Evolutionary conservation across 2,329 filamentous ascomycete genomes (phyloP).

Genomic region (Pezicula neosporulosa): DNA sequence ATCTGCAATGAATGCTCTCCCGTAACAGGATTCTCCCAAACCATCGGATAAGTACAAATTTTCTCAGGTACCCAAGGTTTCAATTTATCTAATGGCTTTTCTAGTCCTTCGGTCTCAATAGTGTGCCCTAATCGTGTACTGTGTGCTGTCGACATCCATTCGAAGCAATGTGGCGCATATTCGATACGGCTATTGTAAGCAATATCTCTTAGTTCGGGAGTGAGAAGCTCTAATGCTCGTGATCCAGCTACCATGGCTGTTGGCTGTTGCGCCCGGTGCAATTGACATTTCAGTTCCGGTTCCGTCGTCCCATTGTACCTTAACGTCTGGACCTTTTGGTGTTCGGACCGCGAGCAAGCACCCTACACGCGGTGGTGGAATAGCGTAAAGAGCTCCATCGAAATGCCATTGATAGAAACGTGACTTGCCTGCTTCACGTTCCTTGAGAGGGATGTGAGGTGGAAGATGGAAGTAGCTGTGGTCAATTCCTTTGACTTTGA

Average conservation of each 20-base stretch:
- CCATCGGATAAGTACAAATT: slow-evolving; percentile 33
- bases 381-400: slow-evolving; percentile 31
- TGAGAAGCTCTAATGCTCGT: slow-evolving; percentile 20
- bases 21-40: slow-evolving; percentile 33
- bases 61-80: slow-evolving; percentile 27
- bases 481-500: slow-evolving; percentile 35
- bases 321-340: slow-evolving; percentile 26
- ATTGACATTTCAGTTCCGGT: slow-evolving; percentile 30
- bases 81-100: slow-evolving; percentile 28
- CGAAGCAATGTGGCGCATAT: slow-evolving; percentile 33
- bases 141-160: slow-evolving; percentile 33
- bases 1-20: slow-evolving; percentile 26
- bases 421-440: slow-evolving; percentile 29
- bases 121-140: slow-evolving; percentile 30
- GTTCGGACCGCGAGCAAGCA: slow-evolving; percentile 32
- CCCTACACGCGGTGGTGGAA: slow-evolving; percentile 32
- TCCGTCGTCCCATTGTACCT: slow-evolving; percentile 31
- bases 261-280: slow-evolving; percentile 30
- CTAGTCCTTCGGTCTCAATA: slow-evolving; percentile 21
- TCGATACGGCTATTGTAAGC: slow-evolving; percentile 31
- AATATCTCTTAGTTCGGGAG: slow-evolving; percentile 22
- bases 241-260: slow-evolving; percentile 28
- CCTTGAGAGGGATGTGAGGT: slow-evolving; percentile 31
- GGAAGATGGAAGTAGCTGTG: slow-evolving; percentile 34
- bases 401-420: slow-evolving; percentile 36